A percentile compares a stretch with the other conserved stretches of the same genome.
These are phyloP conservation scores for Iris macrosiphon DNA, from an alignment of 106 monocot genomes.

Conservation along the genomic window DNA sequence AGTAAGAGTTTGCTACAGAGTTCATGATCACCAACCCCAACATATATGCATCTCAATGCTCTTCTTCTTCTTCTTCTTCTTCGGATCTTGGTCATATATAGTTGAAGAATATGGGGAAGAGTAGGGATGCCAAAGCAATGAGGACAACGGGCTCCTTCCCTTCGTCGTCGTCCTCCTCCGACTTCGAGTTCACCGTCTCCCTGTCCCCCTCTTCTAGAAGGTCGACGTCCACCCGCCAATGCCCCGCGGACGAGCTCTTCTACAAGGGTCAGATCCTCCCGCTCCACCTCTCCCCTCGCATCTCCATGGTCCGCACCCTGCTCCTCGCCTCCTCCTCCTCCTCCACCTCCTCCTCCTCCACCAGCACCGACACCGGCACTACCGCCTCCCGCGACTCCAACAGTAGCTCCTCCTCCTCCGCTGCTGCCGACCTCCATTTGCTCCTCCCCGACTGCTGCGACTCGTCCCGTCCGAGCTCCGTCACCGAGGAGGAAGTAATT, in stretches of 20 bases:
- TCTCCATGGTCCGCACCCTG: constrained; percentile 47
- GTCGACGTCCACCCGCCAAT: constrained; percentile 20
- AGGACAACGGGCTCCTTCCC: too few relatives aligned
- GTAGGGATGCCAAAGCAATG: too few relatives aligned
- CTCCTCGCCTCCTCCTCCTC: constrained; percentile 20
- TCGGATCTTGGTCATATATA: too few relatives aligned
- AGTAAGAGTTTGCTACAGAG: too few relatives aligned
- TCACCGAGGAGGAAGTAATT: constrained; percentile 40
- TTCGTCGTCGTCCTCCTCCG: constrained; percentile 16
- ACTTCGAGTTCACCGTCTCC: constrained; percentile 62
- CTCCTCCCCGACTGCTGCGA: constrained; percentile 12
- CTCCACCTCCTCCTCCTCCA: background rate
- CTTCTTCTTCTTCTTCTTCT: too few relatives aligned
- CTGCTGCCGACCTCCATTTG: background rate
- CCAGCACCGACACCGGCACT: background rate
- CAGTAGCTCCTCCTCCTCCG: constrained; percentile 1
- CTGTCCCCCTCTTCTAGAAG: constrained; percentile 6
- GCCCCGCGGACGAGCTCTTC: constrained; percentile 87
- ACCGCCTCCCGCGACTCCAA: constrained; percentile 3
- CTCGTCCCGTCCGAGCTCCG: constrained; percentile 65
- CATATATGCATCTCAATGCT: too few relatives aligned
- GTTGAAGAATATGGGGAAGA: too few relatives aligned
- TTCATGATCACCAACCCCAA: too few relatives aligned
- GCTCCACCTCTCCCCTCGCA: constrained; percentile 51
- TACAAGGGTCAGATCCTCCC: constrained; percentile 84